Evolutionary conservation across 495 filamentous ascomycete genomes (phyloP).

Genomic region (Trichodelitschia bisporula): DNA sequence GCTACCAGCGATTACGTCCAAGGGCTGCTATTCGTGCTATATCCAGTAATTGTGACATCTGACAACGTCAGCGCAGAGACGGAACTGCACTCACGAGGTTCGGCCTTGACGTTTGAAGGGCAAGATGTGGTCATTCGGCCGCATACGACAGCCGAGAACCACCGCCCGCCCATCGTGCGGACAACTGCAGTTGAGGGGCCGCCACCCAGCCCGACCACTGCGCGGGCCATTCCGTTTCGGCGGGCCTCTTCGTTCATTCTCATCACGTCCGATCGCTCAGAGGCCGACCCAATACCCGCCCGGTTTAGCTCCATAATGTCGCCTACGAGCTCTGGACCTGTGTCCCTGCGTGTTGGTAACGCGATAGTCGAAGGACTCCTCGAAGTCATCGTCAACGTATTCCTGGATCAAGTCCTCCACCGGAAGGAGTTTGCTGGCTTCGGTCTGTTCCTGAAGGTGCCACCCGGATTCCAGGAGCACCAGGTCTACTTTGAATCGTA

Average conservation of each 20-base stretch:
- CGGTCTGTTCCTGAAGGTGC: conserved; percentile 67
- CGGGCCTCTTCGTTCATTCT: conserved; percentile 79
- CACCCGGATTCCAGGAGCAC: conserved; percentile 77
- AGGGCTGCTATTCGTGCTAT: conserved; percentile 51
- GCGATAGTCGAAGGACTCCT: conserved; percentile 49
- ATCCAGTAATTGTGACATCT: conserved; percentile 62
- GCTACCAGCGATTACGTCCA: conserved; percentile 52
- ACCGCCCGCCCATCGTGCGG: conserved; percentile 36
- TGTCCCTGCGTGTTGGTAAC: conserved; percentile 30
- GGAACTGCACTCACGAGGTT: conserved; percentile 58
- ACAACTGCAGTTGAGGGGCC: conserved; percentile 39
- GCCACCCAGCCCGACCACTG: conserved; percentile 19
- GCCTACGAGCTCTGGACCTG: conserved; percentile 24
- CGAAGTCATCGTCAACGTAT: conserved; percentile 50
- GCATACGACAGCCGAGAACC: conserved; percentile 28
- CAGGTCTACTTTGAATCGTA: conserved; percentile 90
- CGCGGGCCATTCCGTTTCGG: conserved; percentile 31
- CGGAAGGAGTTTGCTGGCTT: conserved; percentile 83
- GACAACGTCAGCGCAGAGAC: conserved; percentile 58
- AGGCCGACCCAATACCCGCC: conserved; percentile 21
- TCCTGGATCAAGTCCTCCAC: conserved; percentile 55
- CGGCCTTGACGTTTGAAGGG: conserved; percentile 60
- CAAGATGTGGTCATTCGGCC: conserved; percentile 62
- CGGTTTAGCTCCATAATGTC: conserved; percentile 36
- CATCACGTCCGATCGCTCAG: conserved; percentile 40